Evolutionary conservation across 371 early-diverging fungal species (phyloP).

Genomic region (Mucor lusitanicus): DNA sequence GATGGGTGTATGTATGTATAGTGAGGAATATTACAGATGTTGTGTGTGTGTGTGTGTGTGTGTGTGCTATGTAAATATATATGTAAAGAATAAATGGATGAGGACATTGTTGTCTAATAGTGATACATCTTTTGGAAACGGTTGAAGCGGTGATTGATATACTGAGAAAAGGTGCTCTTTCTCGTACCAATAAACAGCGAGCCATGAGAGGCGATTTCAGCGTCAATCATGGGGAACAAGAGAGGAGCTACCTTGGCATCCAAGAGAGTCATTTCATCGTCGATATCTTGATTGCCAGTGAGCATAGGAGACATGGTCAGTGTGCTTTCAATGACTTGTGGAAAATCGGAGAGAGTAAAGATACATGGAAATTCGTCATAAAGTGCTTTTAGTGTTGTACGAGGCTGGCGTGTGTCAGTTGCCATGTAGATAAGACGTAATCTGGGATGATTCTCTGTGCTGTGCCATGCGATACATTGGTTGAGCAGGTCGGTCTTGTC

Average conservation of each 20-base stretch:
- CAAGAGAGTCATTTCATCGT: slow-evolving; percentile 10
- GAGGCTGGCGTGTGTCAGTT: slow-evolving; percentile 57
- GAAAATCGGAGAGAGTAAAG: slow-evolving; percentile 56
- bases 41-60: too few species aligned
- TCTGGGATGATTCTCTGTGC: slow-evolving; percentile 21
- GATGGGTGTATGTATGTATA: not conserved
- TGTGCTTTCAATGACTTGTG: slow-evolving; percentile 29
- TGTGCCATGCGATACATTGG: slow-evolving; percentile 15
- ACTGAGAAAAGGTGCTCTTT: slow-evolving; percentile 49
- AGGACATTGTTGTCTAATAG: not conserved
- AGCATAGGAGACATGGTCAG: slow-evolving; percentile 21
- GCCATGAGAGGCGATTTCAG: slow-evolving; percentile 45
- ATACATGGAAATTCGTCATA: slow-evolving; percentile 53
- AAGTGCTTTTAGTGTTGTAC: slow-evolving; percentile 33
- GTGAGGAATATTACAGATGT: not conserved
- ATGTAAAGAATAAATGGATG: not conserved
- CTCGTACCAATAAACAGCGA: slow-evolving; percentile 45
- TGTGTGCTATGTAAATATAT: not conserved
- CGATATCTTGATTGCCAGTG: slow-evolving; percentile 16
- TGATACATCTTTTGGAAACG: slow-evolving; percentile 29
- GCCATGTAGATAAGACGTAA: slow-evolving; percentile 56
- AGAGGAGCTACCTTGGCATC: slow-evolving; percentile 17
- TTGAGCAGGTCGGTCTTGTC: slow-evolving; percentile 3
- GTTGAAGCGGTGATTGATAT: slow-evolving; percentile 34
- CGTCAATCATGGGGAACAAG: slow-evolving; percentile 48